Conservation (phyloP, 1,139 yeast species). For the Saccharomyces pastorianus region DNA sequence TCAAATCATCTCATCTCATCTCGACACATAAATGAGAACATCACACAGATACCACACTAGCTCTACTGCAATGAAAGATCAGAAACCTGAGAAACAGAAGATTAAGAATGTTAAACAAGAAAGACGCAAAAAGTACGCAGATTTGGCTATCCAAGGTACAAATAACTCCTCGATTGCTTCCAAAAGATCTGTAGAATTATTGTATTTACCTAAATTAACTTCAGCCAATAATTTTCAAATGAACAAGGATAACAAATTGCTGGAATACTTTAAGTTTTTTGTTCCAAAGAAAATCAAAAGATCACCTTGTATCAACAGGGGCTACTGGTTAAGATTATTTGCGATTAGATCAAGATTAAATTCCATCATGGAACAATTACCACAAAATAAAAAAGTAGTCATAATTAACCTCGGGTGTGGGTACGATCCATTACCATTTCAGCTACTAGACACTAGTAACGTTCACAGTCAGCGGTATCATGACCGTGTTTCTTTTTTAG, state of each 20-base stretch:
- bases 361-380: conserved; percentile 32
- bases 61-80: too few species aligned
- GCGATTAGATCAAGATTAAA: conserved; percentile 51
- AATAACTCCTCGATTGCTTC: conserved; percentile 79
- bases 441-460: conserved; percentile 39
- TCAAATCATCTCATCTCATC: neutral
- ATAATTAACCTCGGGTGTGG: conserved; percentile 78
- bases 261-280: conserved; percentile 55
- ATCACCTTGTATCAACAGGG: conserved; percentile 75
- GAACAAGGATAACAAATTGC: conserved; percentile 22
- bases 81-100: neutral
- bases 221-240: conserved; percentile 17
- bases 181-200: conserved; percentile 66
- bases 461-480: conserved; percentile 16
- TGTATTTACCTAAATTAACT: conserved; percentile 43
- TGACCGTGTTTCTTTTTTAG: conserved; percentile 45
- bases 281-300: conserved; percentile 57
- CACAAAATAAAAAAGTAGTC: conserved; percentile 26
- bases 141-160: conserved; percentile 68
- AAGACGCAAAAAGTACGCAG: conserved; percentile 46
- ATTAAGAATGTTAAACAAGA: conserved; percentile 34
- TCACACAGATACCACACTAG: too few species aligned
- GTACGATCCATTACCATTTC: conserved; percentile 71
- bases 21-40: neutral
- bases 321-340: conserved; percentile 77